Evolutionary conservation across 2,329 filamentous ascomycete species (phyloP), one percentile per base, ranked within the genome.

Genomic region (Podosphaera xanthii): DNA sequence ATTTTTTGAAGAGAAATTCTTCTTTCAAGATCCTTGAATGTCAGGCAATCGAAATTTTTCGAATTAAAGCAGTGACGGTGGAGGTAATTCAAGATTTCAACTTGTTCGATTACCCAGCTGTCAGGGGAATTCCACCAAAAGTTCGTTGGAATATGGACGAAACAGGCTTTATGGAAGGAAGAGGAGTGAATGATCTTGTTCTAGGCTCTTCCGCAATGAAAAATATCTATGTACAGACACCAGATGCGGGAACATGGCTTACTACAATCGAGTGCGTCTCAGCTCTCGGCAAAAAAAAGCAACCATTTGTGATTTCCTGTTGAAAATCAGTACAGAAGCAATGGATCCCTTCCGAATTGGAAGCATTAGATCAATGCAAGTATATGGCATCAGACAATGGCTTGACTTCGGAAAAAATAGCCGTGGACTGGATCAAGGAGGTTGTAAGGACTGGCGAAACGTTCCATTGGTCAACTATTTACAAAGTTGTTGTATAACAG

Each of bases 1-100:
- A 35, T 1, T 38, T 60, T 60, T 34, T 36, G 57, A 10, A 57
- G n/a, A 53, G n/a, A 49, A 10, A 58, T 46, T 57, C 22, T 46
- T 42, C 54, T 46, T 44, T 33, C 7, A 54, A 59, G 14, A 49
- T 9, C 36, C n/a, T 22, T 31, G 1, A 14, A 40, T 35, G 40
- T 5, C 12, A 22, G 33, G 34, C 31, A 31, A 49, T 54, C 35
- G 30, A 33, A 33, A 22, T 22, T 33, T 10, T 33, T 34, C 34
- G 46, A 59, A 9, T 33, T 9, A 48, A 10, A 40, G n/a, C 4
- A 34, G 34, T 48, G 40, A 35, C 30, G 22, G 10, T 40, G 36
- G 5, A 5, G 10, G 10, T 40, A 40, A 10, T 40, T 40, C 36
- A 40, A 10, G 5, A 10, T 10, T 40, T 40, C 36, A 40, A 10